phyloP scores from a whole-genome alignment of 495 filamentous ascomycete species.

The Hypoxylon fuscum region DNA sequence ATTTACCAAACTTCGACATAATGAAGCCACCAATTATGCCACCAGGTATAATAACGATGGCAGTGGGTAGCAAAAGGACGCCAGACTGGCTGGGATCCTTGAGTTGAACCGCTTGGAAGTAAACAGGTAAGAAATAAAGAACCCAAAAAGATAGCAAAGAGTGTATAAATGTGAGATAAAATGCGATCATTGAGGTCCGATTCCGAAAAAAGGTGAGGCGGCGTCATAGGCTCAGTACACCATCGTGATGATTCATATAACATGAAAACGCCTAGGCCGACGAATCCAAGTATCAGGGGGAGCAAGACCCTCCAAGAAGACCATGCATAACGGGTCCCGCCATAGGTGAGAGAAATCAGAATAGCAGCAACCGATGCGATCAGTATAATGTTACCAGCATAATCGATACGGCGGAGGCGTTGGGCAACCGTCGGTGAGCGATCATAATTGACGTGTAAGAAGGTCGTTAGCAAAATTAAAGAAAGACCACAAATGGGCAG shows the following conservation, averaged over 20 bases:
- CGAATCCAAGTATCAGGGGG: slow-evolving; percentile 28
- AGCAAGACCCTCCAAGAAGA: slow-evolving; percentile 30
- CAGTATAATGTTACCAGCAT: slow-evolving; percentile 42
- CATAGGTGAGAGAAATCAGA: slow-evolving; percentile 45
- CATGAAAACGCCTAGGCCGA: slow-evolving; percentile 37
- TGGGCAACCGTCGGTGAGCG: neutral
- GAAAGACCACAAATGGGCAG: slow-evolving; percentile 4
- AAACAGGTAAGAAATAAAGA: slow-evolving; percentile 59
- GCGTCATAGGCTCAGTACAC: slow-evolving; percentile 46
- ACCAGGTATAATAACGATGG: slow-evolving; percentile 49
- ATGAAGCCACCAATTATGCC: slow-evolving; percentile 50
- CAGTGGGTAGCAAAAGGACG: slow-evolving; percentile 55
- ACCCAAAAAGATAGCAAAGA: slow-evolving; percentile 44
- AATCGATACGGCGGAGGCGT: slow-evolving; percentile 39
- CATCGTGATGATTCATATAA: slow-evolving; percentile 40
- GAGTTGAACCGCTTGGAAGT: slow-evolving; percentile 56
- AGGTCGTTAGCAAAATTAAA: neutral
- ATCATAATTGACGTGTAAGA: slow-evolving; percentile 14
- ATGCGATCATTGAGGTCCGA: slow-evolving; percentile 45
- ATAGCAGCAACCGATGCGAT: slow-evolving; percentile 44
- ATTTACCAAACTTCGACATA: slow-evolving; percentile 53
- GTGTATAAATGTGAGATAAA: slow-evolving; percentile 16
- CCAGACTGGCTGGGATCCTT: slow-evolving; percentile 51
- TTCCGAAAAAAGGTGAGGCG: slow-evolving; percentile 48
- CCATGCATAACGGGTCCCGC: slow-evolving; percentile 43